Evolutionary conservation across 2,329 filamentous ascomycete species (phyloP), one percentile per base, ranked within the genome.

Genomic region (Dactylellina leptospora): DNA sequence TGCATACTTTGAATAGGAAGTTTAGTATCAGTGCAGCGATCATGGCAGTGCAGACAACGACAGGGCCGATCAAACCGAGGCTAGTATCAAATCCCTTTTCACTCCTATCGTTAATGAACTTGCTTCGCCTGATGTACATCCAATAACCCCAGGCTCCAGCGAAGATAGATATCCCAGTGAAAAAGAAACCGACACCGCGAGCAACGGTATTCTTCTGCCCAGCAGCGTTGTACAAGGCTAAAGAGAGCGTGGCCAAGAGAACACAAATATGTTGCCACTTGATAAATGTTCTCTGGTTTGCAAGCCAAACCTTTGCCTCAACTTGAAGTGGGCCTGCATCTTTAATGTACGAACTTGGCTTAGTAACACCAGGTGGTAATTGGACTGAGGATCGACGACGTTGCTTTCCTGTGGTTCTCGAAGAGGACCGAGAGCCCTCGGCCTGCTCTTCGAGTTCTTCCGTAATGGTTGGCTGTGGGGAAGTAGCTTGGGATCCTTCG

Each of bases 241-340:
- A 82, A 0, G 91, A 91, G 27, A 99, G 82, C 20, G 89, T 88
- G 36, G 92, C 93, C 22, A 99, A 87, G 11, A 99, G 84, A 51
- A 99, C 87, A 73, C 88, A 89, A 77, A 99, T 92, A 80, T 97
- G 93, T 82, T 97, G 91, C 95, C 95, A 99, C 81, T 97, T 97
- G 80, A 99, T 89, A 79, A 97, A 99, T 0, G 95, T 99, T 73
- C 95, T 89, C 82, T 99, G 93, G 80, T 99, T 99, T 60, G 95
- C 95, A 64, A 99, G 88, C 93, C 95, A 99, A 27, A 99, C 93
- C 81, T 99, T 99, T 73, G 92, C 92, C 82, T 99, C 95, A 64
- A 99, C 92, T 78, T 92, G 90, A 75, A 97, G 85, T 33, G 92
- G 90, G 2, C 95, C 93, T 30, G 90, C 86, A 80, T 99, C 96